A percentile compares a stretch with the other conserved stretches of the same genome.
phyloP scores from a whole-genome alignment of 306 rosid genomes.

The Casuarina glauca region DNA sequence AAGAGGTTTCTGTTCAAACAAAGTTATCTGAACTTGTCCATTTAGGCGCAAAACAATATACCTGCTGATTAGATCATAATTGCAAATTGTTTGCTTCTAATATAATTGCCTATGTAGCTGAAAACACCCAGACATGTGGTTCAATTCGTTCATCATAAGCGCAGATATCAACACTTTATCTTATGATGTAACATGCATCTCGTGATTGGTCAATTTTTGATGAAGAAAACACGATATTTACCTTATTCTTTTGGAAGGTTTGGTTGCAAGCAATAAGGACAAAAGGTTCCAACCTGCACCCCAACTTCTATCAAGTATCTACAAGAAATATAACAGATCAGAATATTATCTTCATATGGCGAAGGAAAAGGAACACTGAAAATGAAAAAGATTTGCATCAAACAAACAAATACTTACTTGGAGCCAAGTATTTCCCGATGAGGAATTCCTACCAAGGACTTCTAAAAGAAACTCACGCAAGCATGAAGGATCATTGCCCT shows the following conservation, averaged over 20 bases:
- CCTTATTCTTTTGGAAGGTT: slow-evolving; percentile 85
- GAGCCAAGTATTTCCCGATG: slow-evolving; percentile 72
- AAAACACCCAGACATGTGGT: background rate
- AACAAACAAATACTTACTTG: slow-evolving; percentile 54
- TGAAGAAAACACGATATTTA: slow-evolving; percentile 30
- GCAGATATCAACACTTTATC: background rate
- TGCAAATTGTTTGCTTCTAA: background rate
- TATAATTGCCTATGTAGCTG: background rate
- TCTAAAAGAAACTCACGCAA: slow-evolving; percentile 78
- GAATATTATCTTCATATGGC: slow-evolving; percentile 22
- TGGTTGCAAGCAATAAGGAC: slow-evolving; percentile 76
- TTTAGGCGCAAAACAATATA: background rate
- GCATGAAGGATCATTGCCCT: slow-evolving; percentile 97
- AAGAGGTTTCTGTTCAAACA: background rate
- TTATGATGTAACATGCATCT: background rate
- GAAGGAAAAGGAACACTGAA: slow-evolving; percentile 24
- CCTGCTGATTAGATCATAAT: background rate
- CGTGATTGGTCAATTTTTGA: slow-evolving; percentile 18
- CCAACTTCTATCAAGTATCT: slow-evolving; percentile 99
- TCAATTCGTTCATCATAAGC: background rate
- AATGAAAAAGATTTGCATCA: slow-evolving; percentile 6
- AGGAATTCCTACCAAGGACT: slow-evolving; percentile 59
- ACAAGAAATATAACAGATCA: slow-evolving; percentile 32
- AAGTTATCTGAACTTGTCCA: background rate
- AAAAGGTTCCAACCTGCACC: slow-evolving; percentile 99